Evolutionary conservation across 2,329 filamentous ascomycete genomes (phyloP).

Genomic region (Aspergillus terreus): DNA sequence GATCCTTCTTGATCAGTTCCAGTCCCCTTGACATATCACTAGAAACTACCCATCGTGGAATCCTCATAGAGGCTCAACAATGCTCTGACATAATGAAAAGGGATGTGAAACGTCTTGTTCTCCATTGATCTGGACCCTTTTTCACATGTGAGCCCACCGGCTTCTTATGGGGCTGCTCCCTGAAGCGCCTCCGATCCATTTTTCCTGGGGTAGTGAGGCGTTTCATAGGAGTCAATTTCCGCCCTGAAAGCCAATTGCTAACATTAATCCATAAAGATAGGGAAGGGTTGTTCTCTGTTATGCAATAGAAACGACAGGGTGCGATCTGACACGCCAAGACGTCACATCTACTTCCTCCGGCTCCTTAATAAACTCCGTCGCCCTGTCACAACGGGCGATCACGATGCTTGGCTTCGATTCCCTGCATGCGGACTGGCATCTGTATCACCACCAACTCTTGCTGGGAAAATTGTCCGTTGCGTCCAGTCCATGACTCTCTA

Average conservation of each 20-base stretch:
- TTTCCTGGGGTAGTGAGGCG: neutral
- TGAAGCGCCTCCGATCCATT: neutral
- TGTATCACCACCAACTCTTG: neutral
- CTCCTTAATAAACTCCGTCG: neutral
- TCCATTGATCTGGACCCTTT: no score
- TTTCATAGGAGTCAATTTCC: neutral
- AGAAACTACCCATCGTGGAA: no score
- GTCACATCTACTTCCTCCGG: neutral
- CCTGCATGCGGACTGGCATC: neutral
- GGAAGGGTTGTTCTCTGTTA: no score
- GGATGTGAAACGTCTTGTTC: no score
- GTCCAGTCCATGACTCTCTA: no score
- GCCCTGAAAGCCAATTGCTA: neutral
- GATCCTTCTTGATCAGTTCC: no score
- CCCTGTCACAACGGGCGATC: neutral
- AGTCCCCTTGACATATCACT: no score
- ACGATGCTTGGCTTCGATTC: neutral
- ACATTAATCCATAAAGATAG: neutral
- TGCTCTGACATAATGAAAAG: no score
- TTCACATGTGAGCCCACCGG: no score
- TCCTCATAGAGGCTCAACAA: no score
- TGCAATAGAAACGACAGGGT: neutral
- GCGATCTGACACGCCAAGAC: slow-evolving; percentile 1
- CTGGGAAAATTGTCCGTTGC: no score
- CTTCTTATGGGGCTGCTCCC: neutral